phyloP scores from a whole-genome alignment of 495 filamentous ascomycete species.

The Sabuloglossum arenarium region DNA sequence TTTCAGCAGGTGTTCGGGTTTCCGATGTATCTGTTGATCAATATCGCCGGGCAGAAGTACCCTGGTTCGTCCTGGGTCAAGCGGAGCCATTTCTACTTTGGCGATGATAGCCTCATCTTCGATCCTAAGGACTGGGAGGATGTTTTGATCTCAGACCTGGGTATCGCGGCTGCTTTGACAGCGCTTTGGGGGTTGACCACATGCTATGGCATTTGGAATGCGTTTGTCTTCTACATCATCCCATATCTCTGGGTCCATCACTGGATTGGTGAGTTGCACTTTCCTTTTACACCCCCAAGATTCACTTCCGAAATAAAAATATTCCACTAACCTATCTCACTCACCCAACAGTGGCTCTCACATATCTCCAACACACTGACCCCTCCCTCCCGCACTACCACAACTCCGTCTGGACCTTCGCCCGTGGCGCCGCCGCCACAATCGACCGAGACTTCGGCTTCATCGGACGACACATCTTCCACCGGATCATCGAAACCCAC shows the following conservation, averaged over 20 bases:
- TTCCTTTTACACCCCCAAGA: constrained; percentile 1
- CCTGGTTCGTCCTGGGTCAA: constrained; percentile 11
- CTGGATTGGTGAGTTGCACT: constrained; percentile 27
- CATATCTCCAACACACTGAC: constrained; percentile 83
- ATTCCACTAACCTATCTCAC: constrained; percentile 8
- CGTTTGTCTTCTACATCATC: constrained; percentile 28
- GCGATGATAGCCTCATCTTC: constrained; percentile 22
- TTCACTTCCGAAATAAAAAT: too few relatives aligned
- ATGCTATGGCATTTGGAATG: constrained; percentile 28
- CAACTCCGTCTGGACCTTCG: constrained; percentile 57
- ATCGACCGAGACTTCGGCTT: constrained; percentile 83
- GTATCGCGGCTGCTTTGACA: background rate
- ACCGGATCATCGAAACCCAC: constrained; percentile 85
- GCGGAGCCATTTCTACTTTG: background rate
- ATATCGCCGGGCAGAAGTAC: constrained; percentile 88
- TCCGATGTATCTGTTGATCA: constrained; percentile 66
- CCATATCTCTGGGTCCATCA: constrained; percentile 42
- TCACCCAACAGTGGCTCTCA: constrained; percentile 45
- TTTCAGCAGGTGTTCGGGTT: constrained; percentile 79
- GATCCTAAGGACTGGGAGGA: constrained; percentile 65
- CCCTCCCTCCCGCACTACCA: constrained; percentile 69
- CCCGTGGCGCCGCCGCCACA: constrained; percentile 67
- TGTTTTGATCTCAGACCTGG: background rate
- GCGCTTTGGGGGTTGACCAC: constrained; percentile 1
- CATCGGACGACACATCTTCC: constrained; percentile 66